Evolutionary conservation across 2,329 filamentous ascomycete genomes (phyloP).

Genomic region (Malbranchea cinnamomea): DNA sequence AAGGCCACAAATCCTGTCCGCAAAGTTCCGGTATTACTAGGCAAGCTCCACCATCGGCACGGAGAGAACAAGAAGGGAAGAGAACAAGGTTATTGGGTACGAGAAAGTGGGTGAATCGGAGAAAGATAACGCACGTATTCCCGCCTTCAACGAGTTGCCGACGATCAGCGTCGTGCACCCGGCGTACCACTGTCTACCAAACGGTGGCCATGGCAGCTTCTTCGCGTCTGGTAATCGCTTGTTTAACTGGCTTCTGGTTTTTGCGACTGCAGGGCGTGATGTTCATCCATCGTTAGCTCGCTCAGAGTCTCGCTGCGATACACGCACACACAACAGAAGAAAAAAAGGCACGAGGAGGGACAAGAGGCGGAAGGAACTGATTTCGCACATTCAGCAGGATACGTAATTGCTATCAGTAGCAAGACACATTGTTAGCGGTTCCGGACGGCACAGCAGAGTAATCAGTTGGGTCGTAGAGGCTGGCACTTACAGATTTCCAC

Average conservation of each 20-base stretch:
- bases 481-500: slow-evolving; percentile 67
- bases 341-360: slow-evolving; percentile 4
- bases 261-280: slow-evolving; percentile 61
- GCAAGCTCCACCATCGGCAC: background rate
- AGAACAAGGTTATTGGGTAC: background rate
- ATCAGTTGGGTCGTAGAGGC: background rate
- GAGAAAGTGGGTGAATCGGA: background rate
- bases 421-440: slow-evolving; percentile 13
- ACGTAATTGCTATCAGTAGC: slow-evolving; percentile 55
- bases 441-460: background rate
- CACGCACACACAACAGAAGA: too few species aligned
- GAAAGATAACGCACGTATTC: slow-evolving; percentile 54
- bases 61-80: background rate
- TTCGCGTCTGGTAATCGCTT: slow-evolving; percentile 61
- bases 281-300: too few species aligned
- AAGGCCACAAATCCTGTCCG: slow-evolving; percentile 74
- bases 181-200: slow-evolving; percentile 90
- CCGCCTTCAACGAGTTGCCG: slow-evolving; percentile 91
- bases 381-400: slow-evolving; percentile 72
- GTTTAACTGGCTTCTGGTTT: slow-evolving; percentile 90
- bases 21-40: slow-evolving; percentile 1
- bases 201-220: slow-evolving; percentile 89
- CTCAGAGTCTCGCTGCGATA: too few species aligned
- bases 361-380: background rate
- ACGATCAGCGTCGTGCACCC: slow-evolving; percentile 95